Conservation (phyloP, 2,329 filamentous ascomycete species). For the Nemania sp. region DNA sequence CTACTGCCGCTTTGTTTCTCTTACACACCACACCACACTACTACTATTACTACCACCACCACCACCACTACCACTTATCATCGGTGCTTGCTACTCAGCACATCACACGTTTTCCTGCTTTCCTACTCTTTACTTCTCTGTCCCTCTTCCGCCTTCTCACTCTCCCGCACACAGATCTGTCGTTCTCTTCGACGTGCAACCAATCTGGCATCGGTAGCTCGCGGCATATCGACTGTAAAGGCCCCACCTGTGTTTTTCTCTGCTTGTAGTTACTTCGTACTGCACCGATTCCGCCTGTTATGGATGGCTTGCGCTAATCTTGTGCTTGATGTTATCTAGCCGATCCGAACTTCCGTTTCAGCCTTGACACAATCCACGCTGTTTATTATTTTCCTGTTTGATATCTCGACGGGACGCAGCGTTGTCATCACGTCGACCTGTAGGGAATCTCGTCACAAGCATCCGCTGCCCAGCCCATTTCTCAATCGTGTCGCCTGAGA, state of each 20-base stretch:
- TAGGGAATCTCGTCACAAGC: constrained; percentile 14
- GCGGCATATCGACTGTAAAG: constrained; percentile 30
- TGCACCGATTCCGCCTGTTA: constrained; percentile 9
- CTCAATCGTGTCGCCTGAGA: neutral
- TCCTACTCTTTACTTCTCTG: constrained; percentile 27
- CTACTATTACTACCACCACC: constrained; percentile 37
- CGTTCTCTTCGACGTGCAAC: constrained; percentile 8
- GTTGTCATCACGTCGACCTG: neutral
- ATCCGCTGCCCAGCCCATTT: neutral
- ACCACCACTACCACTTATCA: constrained; percentile 37
- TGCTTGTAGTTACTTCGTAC: constrained; percentile 18
- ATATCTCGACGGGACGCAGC: neutral
- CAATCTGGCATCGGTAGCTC: constrained; percentile 8
- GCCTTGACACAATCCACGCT: constrained; percentile 19
- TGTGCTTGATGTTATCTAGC: constrained; percentile 37
- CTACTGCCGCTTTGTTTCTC: constrained; percentile 42
- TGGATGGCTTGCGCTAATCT: constrained; percentile 42
- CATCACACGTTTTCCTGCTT: constrained; percentile 26
- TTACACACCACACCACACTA: too few species aligned
- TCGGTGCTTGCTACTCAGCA: constrained; percentile 28
- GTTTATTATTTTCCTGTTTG: constrained; percentile 12
- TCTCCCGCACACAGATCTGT: constrained; percentile 13
- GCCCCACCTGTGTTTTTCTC: constrained; percentile 24
- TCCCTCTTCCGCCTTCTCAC: neutral
- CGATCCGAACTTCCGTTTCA: constrained; percentile 37